Evolutionary conservation across 192 early-diverging fungal species (phyloP).

Genomic region (Mortierella claussenii): DNA sequence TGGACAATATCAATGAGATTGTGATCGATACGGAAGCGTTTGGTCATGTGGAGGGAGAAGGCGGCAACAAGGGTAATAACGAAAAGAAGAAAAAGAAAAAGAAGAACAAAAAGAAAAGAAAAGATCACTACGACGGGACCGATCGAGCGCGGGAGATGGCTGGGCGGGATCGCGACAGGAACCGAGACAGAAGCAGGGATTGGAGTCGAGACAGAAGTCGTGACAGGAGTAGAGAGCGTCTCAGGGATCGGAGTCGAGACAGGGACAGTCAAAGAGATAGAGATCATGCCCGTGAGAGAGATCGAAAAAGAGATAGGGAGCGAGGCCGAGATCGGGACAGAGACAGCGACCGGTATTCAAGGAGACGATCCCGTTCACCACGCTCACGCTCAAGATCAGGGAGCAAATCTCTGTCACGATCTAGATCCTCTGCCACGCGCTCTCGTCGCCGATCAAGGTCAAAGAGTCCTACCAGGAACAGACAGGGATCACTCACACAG

Average conservation of each 20-base stretch:
- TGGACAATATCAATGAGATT: slow-evolving; percentile 50
- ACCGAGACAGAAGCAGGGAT: slow-evolving; percentile 15
- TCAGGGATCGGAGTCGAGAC: slow-evolving; percentile 13
- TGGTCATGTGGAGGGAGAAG: not conserved
- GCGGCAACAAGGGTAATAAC: slow-evolving; percentile 1
- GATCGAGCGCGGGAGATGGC: slow-evolving; percentile 30
- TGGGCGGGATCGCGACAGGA: slow-evolving; percentile 18
- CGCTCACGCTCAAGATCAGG: slow-evolving; percentile 18
- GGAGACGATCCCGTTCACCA: slow-evolving; percentile 18
- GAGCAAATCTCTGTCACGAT: slow-evolving; percentile 13
- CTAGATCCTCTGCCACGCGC: slow-evolving; percentile 6
- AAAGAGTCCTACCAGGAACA: slow-evolving; percentile 11
- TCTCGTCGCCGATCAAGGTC: slow-evolving; percentile 25
- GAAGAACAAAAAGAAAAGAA: slow-evolving; percentile 24
- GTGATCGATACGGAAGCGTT: slow-evolving; percentile 38
- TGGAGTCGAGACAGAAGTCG: slow-evolving; percentile 6
- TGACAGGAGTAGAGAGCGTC: slow-evolving; percentile 21
- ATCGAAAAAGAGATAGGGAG: not conserved
- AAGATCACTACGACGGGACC: slow-evolving; percentile 30
- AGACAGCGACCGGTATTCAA: slow-evolving; percentile 21
- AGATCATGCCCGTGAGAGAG: not conserved
- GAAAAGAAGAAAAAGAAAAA: slow-evolving; percentile 44
- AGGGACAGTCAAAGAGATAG: slow-evolving; percentile 3
- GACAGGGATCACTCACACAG: slow-evolving; percentile 8
- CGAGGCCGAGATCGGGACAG: slow-evolving; percentile 10